phyloP scores from a whole-genome alignment of 331 rosid species.

The Acacia pycnantha region DNA sequence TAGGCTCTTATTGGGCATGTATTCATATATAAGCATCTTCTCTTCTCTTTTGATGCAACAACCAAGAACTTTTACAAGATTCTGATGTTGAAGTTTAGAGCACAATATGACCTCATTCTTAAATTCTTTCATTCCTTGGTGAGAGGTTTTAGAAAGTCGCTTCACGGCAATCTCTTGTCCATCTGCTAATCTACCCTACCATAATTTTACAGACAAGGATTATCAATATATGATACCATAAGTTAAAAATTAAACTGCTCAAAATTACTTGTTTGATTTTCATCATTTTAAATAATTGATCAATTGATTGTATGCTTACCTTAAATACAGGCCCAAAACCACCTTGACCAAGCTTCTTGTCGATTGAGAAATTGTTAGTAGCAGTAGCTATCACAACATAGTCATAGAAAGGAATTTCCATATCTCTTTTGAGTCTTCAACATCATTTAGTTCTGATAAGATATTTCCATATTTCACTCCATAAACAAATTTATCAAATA shows the following conservation, averaged over 20 bases:
- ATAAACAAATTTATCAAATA: too few species aligned
- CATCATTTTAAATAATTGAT: too few species aligned
- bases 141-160: not conserved
- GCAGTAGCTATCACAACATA: too few species aligned
- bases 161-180: not conserved
- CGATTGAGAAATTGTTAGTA: too few species aligned
- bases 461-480: too few species aligned
- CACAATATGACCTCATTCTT: not conserved
- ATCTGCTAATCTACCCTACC: not conserved
- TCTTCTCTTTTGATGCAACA: not conserved
- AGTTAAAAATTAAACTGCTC: too few species aligned
- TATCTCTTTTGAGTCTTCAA: not conserved
- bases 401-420: not conserved
- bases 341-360: too few species aligned
- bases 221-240: too few species aligned
- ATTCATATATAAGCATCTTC: not conserved
- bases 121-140: not conserved
- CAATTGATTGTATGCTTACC: too few species aligned
- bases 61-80: not conserved
- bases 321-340: too few species aligned
- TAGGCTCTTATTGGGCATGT: slow-evolving; percentile 1
- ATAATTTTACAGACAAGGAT: not conserved
- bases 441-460: not conserved
- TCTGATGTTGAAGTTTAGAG: not conserved
- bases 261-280: too few species aligned